Evolutionary conservation across 2,329 filamentous ascomycete genomes (phyloP), one percentile per base, ranked within the genome.

Genomic region (Verticillium klebahnii): DNA sequence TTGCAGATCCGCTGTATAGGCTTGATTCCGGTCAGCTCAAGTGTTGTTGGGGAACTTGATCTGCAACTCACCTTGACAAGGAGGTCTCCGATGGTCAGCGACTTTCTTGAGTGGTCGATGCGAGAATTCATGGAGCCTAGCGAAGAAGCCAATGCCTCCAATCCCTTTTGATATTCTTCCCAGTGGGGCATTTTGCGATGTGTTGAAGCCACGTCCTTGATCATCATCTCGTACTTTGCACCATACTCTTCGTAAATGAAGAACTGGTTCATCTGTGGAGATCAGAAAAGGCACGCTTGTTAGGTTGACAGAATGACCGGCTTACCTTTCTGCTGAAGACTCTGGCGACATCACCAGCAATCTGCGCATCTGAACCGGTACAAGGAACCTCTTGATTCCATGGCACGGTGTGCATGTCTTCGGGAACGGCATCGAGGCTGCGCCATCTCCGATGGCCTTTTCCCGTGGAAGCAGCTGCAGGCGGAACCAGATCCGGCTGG

Each of bases 1-100:
- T 90, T 92, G 78, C 92, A 96, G 25, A 97, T 85, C 61, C 94
- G 85, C 75, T 99, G 94, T 23, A 97, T 93, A 0, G 94, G 95
- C 91, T 96, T 60, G 19, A 45, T 45, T 15, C 17, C 37, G 60
- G 61, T 67, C 65, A 65, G 52, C 25, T 52, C n/a, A 34, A n/a
- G 57, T 37, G 37, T 56, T 58, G 17, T 3, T 40, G n/a, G 36
- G 37, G 14, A n/a, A 40, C 7, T 37, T 19, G 4, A 9, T 23
- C 32, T 58, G 39, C 36, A 37, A 57, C 74, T 66, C 68, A 92
- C 93, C 85, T 98, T 98, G 67, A 97, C 93, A 61, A 98, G 82
- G 5, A 98, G 81, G 75, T 98, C 95, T 57, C 88, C 86, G 66
- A 97, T 85, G 1, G 90, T 93, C 66, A 96, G 78, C 2, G 92